phyloP scores from a whole-genome alignment of 2,329 filamentous ascomycete genomes.

The Biscogniauxia sp. region DNA sequence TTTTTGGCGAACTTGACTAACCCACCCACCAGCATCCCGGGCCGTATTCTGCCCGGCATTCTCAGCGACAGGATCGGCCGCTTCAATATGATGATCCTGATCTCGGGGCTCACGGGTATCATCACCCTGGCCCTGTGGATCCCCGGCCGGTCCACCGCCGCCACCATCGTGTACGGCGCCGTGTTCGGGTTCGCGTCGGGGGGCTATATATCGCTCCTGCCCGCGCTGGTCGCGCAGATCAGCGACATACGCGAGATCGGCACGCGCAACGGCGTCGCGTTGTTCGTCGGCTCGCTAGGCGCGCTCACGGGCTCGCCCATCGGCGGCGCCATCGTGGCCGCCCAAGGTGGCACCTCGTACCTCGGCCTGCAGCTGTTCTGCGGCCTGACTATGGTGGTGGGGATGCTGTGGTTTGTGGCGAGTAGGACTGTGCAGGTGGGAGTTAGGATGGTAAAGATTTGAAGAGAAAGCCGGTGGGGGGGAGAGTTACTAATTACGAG shows the following conservation, averaged over 20 bases:
- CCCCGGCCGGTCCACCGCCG: conserved; percentile 43
- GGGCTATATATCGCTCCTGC: conserved; percentile 58
- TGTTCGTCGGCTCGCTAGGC: conserved; percentile 60
- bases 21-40: conserved; percentile 40
- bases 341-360: conserved; percentile 53
- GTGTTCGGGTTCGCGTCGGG: conserved; percentile 66
- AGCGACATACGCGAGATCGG: conserved; percentile 69
- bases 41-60: conserved; percentile 51
- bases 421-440: background rate
- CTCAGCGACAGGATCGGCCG: conserved; percentile 41
- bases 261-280: conserved; percentile 62
- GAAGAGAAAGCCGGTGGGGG: background rate
- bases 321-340: conserved; percentile 57
- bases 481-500: no score
- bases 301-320: conserved; percentile 67
- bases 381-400: conserved; percentile 45
- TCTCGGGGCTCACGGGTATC: conserved; percentile 42
- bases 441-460: background rate
- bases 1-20: background rate
- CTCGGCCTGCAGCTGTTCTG: conserved; percentile 64
- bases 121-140: conserved; percentile 43
- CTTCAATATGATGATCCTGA: conserved; percentile 44
- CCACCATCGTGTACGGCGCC: conserved; percentile 58
- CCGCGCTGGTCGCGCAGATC: conserved; percentile 67
- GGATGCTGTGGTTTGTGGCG: conserved; percentile 23